Evolutionary conservation across 1,139 yeast genomes (phyloP), one percentile per base, ranked within the genome.

Genomic region (Diutina siamensis): DNA sequence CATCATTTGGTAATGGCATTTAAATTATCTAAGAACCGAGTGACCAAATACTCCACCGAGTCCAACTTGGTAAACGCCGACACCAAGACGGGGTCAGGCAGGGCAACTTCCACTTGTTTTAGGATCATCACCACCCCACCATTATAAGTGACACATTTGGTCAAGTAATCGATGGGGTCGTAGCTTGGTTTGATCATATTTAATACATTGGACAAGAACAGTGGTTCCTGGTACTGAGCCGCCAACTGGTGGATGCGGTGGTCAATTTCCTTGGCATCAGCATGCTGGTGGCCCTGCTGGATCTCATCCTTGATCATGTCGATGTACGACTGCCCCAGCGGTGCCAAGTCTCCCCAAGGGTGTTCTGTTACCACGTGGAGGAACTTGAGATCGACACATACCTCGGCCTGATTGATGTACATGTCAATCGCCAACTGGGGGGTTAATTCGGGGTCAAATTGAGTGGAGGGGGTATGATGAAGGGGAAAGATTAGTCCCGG

Each of bases 11-110:
- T 38, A 15, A 38, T 38, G 17, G 18, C 44, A 38, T 47, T 46
- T 18, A 52, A 47, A 38, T 50, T 51, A 31, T 52, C 53, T 35
- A 51, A 27, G 25, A 52, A 52, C 22, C 51, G 46, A 47, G 66
- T 55, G 17, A 68, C 58, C 51, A 69, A 55, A 49, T 68, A 65
- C 55, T 69, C 75, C 35, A 70, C 60, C 44, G 68, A 59, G 48
- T 70, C 74, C 47, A 71, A 58, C 51, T 71, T 71, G 1, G 74
- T 68, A 49, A 65, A 68, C 0, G 68, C 69, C 53, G 73, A 67
- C 40, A 69, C 63, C 48, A 71, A 55, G 2, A 70, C 63, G 2
- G 76, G 75, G 51, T 71, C 76, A 1, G 73, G 69, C 2, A 67
- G 59, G 31, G 65, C 60, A 0, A 70, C 74, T 51, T 71, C 75